Evolutionary conservation across 768 basidiomycete species (phyloP).

Genomic region (Russula earlei): DNA sequence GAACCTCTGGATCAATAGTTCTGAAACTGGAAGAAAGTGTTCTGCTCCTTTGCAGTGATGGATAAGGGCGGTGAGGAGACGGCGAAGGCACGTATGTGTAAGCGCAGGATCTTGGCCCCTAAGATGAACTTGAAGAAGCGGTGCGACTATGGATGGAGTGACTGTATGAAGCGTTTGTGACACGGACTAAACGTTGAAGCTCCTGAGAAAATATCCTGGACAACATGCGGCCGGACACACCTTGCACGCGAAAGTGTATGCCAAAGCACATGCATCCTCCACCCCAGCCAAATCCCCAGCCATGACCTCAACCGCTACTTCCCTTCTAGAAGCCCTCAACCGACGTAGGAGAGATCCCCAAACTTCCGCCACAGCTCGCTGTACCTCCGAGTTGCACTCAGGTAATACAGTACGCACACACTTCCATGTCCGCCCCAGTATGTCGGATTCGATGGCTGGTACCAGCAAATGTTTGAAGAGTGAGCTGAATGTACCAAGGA

Average conservation of each 20-base stretch:
- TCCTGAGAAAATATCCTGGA: neutral
- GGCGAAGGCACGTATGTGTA: conserved; percentile 51
- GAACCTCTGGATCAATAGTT: conserved; percentile 40
- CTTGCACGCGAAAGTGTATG: conserved; percentile 71
- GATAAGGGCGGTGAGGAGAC: conserved; percentile 67
- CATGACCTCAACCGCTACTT: conserved; percentile 47
- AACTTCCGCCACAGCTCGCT: conserved; percentile 73
- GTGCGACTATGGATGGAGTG: conserved; percentile 49
- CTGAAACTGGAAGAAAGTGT: conserved; percentile 48
- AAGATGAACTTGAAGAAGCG: conserved; percentile 50
- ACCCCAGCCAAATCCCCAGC: conserved; percentile 39
- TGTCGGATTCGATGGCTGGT: conserved; percentile 43
- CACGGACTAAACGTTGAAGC: conserved; percentile 45
- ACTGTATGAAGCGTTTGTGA: conserved; percentile 76
- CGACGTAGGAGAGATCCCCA: conserved; percentile 76
- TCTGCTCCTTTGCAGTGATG: conserved; percentile 73
- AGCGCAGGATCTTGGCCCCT: conserved; percentile 30
- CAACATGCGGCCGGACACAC: conserved; percentile 29
- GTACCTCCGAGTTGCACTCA: conserved; percentile 60
- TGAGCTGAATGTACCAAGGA: conserved; percentile 58
- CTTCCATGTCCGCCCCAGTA: conserved; percentile 54
- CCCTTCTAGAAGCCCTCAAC: conserved; percentile 51
- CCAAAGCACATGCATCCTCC: conserved; percentile 65
- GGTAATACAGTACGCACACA: conserved; percentile 41
- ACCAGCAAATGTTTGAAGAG: conserved; percentile 69